Conservation (phyloP, 352 stramenopile genomes). For the Pythium insidiosum region DNA sequence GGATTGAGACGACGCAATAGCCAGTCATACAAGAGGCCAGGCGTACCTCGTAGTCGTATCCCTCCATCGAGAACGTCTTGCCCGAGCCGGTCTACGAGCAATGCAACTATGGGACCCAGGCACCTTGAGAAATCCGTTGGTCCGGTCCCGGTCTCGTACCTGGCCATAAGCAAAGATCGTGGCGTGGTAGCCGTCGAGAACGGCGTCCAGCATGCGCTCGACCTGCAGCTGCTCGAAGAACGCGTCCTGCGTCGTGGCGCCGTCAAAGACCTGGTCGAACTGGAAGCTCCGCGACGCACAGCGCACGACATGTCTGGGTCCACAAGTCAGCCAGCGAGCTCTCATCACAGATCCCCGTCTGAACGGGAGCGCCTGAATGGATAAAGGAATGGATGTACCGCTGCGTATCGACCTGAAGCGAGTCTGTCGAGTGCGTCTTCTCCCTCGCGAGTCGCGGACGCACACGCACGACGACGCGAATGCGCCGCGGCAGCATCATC, state of each 20-base stretch:
- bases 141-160: slow-evolving; percentile 6
- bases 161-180: slow-evolving; percentile 55
- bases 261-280: slow-evolving; percentile 49
- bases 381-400: no score
- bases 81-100: slow-evolving; percentile 46
- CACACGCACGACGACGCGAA: slow-evolving; percentile 46
- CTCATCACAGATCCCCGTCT: no score
- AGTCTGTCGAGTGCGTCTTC: slow-evolving; percentile 19
- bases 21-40: no score
- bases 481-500: slow-evolving; percentile 13
- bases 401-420: slow-evolving; percentile 21
- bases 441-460: slow-evolving; percentile 30
- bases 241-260: slow-evolving; percentile 19
- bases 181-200: slow-evolving; percentile 33
- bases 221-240: slow-evolving; percentile 34
- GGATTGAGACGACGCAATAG: neutral
- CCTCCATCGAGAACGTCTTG: slow-evolving; percentile 61
- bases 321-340: neutral
- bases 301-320: slow-evolving; percentile 18
- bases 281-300: slow-evolving; percentile 26
- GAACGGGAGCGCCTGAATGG: no score
- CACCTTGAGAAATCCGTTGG: neutral
- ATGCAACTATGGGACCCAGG: neutral
- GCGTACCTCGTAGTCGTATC: slow-evolving; percentile 48
- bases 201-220: slow-evolving; percentile 20